Conservation (phyloP, 78 protist genomes). For the Dictyostelium brefeldianum region DNA sequence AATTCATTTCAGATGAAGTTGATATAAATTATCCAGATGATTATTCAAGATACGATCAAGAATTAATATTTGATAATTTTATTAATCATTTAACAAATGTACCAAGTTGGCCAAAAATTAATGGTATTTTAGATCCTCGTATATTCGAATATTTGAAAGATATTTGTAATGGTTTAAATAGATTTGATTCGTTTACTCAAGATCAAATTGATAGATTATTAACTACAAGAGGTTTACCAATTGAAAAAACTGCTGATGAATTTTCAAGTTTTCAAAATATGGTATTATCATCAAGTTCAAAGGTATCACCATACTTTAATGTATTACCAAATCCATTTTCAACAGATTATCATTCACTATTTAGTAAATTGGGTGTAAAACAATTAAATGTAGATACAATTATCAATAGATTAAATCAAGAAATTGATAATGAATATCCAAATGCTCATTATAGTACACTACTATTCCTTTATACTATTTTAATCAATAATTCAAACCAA, state of each 20-base stretch:
- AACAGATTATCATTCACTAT: background rate
- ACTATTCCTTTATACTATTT: background rate
- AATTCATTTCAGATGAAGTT: background rate
- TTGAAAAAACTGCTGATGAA: no score
- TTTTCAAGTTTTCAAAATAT: no score
- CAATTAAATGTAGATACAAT: background rate
- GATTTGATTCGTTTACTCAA: no score
- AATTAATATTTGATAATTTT: background rate
- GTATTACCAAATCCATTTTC: no score
- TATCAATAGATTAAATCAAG: background rate
- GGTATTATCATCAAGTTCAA: no score
- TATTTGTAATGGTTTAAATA: no score
- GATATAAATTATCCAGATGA: background rate
- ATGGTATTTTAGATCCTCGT: no score
- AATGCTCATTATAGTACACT: background rate
- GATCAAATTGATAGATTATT: no score
- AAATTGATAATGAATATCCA: background rate
- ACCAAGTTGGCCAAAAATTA: background rate
- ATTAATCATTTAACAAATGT: background rate
- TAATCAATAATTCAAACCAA: background rate
- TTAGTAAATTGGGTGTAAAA: background rate
- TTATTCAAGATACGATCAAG: background rate
- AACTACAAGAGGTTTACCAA: no score
- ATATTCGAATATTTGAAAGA: no score
- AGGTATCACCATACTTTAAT: no score